These are phyloP conservation scores for Lodderomyces parapsilosis DNA, from an alignment of 1,139 yeast genomes.

Conservation along the genomic window DNA sequence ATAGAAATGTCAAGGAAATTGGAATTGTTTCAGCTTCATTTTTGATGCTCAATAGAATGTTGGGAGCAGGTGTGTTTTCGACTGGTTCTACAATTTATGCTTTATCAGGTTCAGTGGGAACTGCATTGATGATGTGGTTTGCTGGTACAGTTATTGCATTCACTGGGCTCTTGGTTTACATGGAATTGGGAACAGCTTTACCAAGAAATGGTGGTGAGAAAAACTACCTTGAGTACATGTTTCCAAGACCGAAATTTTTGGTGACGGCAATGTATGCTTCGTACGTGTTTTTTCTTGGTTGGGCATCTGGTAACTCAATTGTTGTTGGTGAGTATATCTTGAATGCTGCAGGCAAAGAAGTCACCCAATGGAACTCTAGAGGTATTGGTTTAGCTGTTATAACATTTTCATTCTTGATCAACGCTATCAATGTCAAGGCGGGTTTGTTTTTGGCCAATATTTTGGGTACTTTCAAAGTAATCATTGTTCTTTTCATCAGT, in stretches of 20 bases:
- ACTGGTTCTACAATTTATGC: slow-evolving; percentile 76
- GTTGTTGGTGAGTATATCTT: slow-evolving; percentile 52
- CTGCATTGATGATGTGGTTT: slow-evolving; percentile 72
- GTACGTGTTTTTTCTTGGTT: slow-evolving; percentile 73
- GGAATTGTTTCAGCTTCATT: slow-evolving; percentile 71
- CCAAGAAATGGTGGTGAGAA: slow-evolving; percentile 90
- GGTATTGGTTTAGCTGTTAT: slow-evolving; percentile 74
- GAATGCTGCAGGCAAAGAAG: slow-evolving; percentile 68
- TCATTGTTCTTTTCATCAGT: slow-evolving; percentile 63
- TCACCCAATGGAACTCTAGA: slow-evolving; percentile 73
- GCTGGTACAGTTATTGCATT: slow-evolving; percentile 74
- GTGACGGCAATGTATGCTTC: slow-evolving; percentile 75
- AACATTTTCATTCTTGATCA: slow-evolving; percentile 67
- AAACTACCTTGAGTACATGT: slow-evolving; percentile 75
- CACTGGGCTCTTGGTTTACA: slow-evolving; percentile 71
- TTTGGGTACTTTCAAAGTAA: slow-evolving; percentile 71
- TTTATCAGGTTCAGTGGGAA: slow-evolving; percentile 74
- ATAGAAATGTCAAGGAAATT: slow-evolving; percentile 53
- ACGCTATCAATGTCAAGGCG: slow-evolving; percentile 58
- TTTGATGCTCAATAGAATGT: slow-evolving; percentile 73
- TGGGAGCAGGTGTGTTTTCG: slow-evolving; percentile 87
- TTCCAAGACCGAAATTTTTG: slow-evolving; percentile 64
- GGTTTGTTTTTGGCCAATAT: slow-evolving; percentile 70
- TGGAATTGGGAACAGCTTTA: slow-evolving; percentile 83
- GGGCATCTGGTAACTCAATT: slow-evolving; percentile 78